Evolutionary conservation across 371 early-diverging fungal species (phyloP).

Genomic region (Phascolomyces articulosus): DNA sequence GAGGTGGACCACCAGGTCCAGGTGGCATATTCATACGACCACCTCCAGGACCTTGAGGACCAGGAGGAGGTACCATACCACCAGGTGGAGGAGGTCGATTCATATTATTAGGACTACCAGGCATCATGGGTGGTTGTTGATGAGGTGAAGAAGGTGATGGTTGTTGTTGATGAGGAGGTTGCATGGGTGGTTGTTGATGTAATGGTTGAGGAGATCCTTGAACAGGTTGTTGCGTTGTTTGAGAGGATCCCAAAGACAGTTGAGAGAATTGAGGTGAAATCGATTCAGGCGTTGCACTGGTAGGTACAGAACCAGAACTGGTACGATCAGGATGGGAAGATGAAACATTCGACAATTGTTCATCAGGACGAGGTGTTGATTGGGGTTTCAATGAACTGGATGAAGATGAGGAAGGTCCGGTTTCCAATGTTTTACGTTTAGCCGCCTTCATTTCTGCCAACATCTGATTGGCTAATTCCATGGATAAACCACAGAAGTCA

Average conservation of each 20-base stretch:
- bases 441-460: constrained; percentile 78
- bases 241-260: constrained; percentile 15
- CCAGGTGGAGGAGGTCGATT: constrained; percentile 16
- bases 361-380: constrained; percentile 9
- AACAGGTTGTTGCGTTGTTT: constrained; percentile 16
- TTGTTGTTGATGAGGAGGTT: no score
- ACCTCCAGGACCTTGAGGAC: constrained; percentile 10
- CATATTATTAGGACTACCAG: constrained; percentile 18
- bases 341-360: no score
- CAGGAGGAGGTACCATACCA: no score
- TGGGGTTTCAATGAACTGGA: constrained; percentile 9
- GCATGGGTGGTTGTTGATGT: constrained; percentile 13
- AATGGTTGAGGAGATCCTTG: background rate
- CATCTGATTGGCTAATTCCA: constrained; percentile 86
- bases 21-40: constrained; percentile 12
- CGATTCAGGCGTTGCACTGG: constrained; percentile 7
- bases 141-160: constrained; percentile 11
- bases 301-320: constrained; percentile 12
- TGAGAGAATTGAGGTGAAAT: constrained; percentile 18
- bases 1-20: background rate
- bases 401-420: constrained; percentile 13
- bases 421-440: constrained; percentile 39
- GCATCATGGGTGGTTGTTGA: constrained; percentile 7
- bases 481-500: constrained; percentile 92
- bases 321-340: constrained; percentile 18